Percentiles rank a stretch among this genome's conserved stretches.
Evolutionary conservation across 1,284 basidiomycete species (phyloP).

Genomic region (Trichosporon inkin): DNA sequence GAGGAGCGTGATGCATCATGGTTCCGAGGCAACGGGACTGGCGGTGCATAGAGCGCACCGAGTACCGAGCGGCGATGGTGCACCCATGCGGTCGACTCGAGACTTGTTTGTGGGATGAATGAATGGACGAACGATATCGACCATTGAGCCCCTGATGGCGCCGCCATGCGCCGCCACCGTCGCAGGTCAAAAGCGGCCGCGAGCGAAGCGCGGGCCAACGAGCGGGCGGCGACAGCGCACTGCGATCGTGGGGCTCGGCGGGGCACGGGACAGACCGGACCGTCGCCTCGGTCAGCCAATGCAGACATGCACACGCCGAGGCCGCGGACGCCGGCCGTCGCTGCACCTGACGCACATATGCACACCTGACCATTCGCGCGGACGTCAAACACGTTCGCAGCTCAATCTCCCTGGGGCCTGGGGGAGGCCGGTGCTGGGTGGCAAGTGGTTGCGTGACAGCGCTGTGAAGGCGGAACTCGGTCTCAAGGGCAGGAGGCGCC

Average conservation of each 20-base stretch:
- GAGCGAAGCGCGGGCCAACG: neutral
- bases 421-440: neutral
- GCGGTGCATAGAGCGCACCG: neutral
- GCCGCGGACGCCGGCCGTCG: no score
- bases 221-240: neutral
- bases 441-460: conserved; percentile 1
- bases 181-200: neutral
- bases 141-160: neutral
- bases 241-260: conserved; percentile 5
- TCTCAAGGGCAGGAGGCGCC: no score
- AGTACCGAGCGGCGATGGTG: neutral
- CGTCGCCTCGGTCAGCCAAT: neutral
- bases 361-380: neutral
- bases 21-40: neutral
- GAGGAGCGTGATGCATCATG: neutral
- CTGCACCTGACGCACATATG: neutral
- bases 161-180: neutral
- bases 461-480: no score
- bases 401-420: neutral
- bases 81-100: neutral
- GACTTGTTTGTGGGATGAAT: conserved; percentile 4
- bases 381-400: neutral
- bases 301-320: neutral
- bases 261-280: conserved; percentile 4
- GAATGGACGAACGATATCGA: conserved; percentile 7